Percentiles rank a stretch among this genome's conserved stretches.
Evolutionary conservation across 495 filamentous ascomycete species (phyloP).

Genomic region (Neurospora sp.): DNA sequence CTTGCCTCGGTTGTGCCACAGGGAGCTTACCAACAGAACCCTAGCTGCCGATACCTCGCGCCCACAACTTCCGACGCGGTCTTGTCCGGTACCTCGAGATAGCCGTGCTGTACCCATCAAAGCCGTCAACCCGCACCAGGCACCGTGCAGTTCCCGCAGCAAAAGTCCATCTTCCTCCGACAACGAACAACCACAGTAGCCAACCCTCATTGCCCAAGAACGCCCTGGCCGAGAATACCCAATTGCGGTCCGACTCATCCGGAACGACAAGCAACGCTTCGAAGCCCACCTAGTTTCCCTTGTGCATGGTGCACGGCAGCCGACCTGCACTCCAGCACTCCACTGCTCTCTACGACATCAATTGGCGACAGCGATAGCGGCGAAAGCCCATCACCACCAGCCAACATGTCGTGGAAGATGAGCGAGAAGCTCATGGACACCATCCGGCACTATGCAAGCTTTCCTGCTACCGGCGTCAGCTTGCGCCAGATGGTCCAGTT

Average conservation of each 20-base stretch:
- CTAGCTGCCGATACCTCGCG: neutral
- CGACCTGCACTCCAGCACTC: conserved; percentile 14
- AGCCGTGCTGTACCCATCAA: neutral
- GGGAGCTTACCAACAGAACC: neutral
- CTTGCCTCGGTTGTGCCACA: conserved; percentile 17
- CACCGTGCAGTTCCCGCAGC: neutral
- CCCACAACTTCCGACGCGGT: neutral
- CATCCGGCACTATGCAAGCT: conserved; percentile 97
- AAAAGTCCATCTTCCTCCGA: neutral
- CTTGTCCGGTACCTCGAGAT: neutral
- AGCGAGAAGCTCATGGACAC: conserved; percentile 88
- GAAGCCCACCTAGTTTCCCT: neutral
- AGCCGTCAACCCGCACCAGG: neutral
- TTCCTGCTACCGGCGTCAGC: conserved; percentile 94
- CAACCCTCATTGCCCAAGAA: neutral
- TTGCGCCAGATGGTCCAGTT: conserved; percentile 99
- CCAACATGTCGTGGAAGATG: conserved; percentile 77
- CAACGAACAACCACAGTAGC: neutral
- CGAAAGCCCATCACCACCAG: neutral
- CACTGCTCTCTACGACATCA: conserved; percentile 14
- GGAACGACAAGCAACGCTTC: neutral
- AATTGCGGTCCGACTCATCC: neutral
- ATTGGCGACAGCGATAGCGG: conserved; percentile 23
- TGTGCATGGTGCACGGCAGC: conserved; percentile 18
- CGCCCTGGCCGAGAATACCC: neutral